phyloP scores from a whole-genome alignment of 768 basidiomycete genomes.

The Lactarius hatsudake region DNA sequence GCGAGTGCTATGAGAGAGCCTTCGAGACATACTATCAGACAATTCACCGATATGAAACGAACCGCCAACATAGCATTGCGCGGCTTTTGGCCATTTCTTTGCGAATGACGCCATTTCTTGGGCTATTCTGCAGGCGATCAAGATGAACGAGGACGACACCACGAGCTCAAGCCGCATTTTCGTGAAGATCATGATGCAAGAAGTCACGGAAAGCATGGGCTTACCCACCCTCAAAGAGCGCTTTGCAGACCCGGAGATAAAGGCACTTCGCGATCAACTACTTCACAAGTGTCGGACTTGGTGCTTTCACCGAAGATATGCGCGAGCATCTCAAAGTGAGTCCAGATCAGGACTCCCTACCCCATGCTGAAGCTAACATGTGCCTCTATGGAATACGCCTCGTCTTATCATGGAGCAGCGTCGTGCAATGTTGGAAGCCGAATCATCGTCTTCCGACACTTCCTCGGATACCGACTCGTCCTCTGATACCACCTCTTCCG shows the following conservation, averaged over 20 bases:
- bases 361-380: slow-evolving; percentile 2
- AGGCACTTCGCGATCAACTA: slow-evolving; percentile 90
- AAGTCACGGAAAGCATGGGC: slow-evolving; percentile 94
- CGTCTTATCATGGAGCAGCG: slow-evolving; percentile 92
- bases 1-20: slow-evolving; percentile 81
- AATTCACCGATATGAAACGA: slow-evolving; percentile 98
- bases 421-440: slow-evolving; percentile 78
- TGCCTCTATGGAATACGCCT: slow-evolving; percentile 74
- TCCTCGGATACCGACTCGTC: slow-evolving; percentile 41
- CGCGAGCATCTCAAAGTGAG: slow-evolving; percentile 88
- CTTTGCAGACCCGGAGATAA: slow-evolving; percentile 85
- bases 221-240: slow-evolving; percentile 81
- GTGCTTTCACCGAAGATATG: slow-evolving; percentile 92
- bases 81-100: slow-evolving; percentile 94
- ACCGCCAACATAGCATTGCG: slow-evolving; percentile 94
- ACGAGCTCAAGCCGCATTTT: slow-evolving; percentile 96
- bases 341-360: slow-evolving; percentile 23
- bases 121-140: slow-evolving; percentile 78
- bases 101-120: slow-evolving; percentile 90
- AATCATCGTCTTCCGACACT: slow-evolving; percentile 45
- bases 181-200: slow-evolving; percentile 93
- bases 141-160: slow-evolving; percentile 97
- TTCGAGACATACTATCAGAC: slow-evolving; percentile 91
- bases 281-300: slow-evolving; percentile 92
- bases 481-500: slow-evolving; percentile 40